Evolutionary conservation across 2,329 filamentous ascomycete species (phyloP).

Genomic region (Bipolaris cookei): DNA sequence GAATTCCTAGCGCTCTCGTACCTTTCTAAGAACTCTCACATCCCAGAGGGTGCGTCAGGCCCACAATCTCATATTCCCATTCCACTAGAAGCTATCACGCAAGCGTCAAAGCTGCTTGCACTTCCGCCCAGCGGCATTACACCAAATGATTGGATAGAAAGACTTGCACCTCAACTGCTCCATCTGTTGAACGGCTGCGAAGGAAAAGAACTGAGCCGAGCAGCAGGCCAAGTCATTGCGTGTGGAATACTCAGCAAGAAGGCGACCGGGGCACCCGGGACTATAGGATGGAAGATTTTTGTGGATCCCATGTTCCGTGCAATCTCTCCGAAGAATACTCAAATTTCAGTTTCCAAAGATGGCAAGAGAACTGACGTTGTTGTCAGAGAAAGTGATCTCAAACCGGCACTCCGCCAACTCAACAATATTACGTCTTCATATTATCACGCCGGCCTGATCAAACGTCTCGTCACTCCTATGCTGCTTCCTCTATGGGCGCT

Average conservation of each 20-base stretch:
- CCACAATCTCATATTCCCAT: constrained; percentile 61
- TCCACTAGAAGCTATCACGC: constrained; percentile 70
- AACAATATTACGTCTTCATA: constrained; percentile 65
- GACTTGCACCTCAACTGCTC: constrained; percentile 67
- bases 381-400: constrained; percentile 57
- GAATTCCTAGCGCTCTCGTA: constrained; percentile 76
- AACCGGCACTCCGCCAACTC: constrained; percentile 61
- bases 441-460: constrained; percentile 70
- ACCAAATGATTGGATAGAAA: constrained; percentile 65
- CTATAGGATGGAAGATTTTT: constrained; percentile 66
- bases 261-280: constrained; percentile 68
- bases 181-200: constrained; percentile 66
- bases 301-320: constrained; percentile 63
- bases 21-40: constrained; percentile 57
- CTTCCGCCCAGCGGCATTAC: constrained; percentile 63
- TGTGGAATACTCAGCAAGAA: constrained; percentile 71
- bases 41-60: constrained; percentile 35
- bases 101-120: constrained; percentile 67
- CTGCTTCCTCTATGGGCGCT: constrained; percentile 69
- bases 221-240: constrained; percentile 67
- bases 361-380: constrained; percentile 55
- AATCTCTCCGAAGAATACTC: constrained; percentile 55
- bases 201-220: constrained; percentile 64
- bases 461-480: constrained; percentile 65
- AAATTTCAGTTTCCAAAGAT: constrained; percentile 5